Evolutionary conservation across 2,329 filamentous ascomycete species (phyloP).

Genomic region (Stenocarpella maydis): DNA sequence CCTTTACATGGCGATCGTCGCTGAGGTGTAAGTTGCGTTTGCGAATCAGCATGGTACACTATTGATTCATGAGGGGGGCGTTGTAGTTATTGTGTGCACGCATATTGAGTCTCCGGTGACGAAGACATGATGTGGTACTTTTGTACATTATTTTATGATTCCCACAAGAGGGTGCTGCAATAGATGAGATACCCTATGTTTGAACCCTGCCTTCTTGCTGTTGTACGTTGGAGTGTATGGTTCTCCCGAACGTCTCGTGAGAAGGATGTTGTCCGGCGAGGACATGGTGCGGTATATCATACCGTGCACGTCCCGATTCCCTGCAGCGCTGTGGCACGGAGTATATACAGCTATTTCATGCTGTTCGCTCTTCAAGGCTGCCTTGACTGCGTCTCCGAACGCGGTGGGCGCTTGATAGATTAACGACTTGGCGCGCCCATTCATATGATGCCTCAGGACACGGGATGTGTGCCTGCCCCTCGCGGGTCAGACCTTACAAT

Average conservation of each 20-base stretch:
- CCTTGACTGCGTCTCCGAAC: neutral
- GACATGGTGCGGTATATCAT: neutral
- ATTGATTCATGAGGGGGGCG: neutral
- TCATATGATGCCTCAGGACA: neutral
- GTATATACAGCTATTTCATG: neutral
- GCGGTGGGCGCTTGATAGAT: neutral
- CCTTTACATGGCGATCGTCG: neutral
- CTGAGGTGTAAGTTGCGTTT: neutral
- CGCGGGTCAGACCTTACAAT: neutral
- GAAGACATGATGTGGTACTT: conserved; percentile 2
- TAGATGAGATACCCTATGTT: conserved; percentile 27
- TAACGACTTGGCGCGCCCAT: neutral
- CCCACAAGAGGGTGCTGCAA: conserved; percentile 19
- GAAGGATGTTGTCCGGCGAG: neutral
- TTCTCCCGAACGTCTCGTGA: neutral
- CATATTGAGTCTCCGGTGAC: neutral
- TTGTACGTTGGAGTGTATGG: neutral
- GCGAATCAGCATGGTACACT: neutral
- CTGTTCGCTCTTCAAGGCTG: neutral
- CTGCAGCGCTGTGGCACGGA: neutral
- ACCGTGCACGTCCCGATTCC: neutral
- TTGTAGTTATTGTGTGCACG: neutral
- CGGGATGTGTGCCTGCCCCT: neutral
- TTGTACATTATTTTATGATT: conserved; percentile 24
- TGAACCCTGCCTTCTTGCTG: neutral